Conservation (phyloP, 75 land plant species). For the Selaginella moellendorffii region DNA sequence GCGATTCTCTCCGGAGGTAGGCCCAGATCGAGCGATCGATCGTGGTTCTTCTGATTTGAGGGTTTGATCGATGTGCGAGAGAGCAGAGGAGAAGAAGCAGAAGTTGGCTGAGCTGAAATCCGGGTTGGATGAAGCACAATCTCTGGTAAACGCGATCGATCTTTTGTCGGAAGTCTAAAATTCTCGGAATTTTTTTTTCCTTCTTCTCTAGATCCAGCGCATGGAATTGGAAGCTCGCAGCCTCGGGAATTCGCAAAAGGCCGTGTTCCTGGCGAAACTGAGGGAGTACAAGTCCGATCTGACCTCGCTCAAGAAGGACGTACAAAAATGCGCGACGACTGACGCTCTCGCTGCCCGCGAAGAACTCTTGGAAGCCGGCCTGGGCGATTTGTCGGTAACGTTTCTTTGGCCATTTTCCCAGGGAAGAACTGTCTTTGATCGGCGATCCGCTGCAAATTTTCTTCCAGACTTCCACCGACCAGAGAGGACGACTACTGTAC, state of each 20-base stretch:
- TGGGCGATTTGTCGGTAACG: conserved; percentile 41
- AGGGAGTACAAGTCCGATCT: conserved; percentile 69
- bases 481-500: conserved; percentile 37
- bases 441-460: too few species aligned
- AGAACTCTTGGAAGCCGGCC: conserved; percentile 55
- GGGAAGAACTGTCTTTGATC: too few species aligned
- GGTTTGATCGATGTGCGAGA: not conserved
- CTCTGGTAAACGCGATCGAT: conserved; percentile 28
- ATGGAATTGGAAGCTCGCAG: conserved; percentile 83
- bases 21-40: not conserved
- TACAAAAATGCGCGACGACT: conserved; percentile 32
- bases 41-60: not conserved
- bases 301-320: conserved; percentile 43
- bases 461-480: conserved; percentile 30
- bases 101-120: conserved; percentile 48
- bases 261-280: conserved; percentile 50
- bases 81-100: conserved; percentile 66
- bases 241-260: conserved; percentile 44
- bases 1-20: conserved; percentile 39
- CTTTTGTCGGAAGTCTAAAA: not conserved
- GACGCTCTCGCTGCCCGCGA: conserved; percentile 38
- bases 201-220: conserved; percentile 46
- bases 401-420: not conserved
- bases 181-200: too few species aligned
- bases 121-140: conserved; percentile 72